A percentile compares a stretch with the other conserved stretches of the same genome.
phyloP scores from a whole-genome alignment of 2,329 filamentous ascomycete species.

The Parascedosporium putredinis region DNA sequence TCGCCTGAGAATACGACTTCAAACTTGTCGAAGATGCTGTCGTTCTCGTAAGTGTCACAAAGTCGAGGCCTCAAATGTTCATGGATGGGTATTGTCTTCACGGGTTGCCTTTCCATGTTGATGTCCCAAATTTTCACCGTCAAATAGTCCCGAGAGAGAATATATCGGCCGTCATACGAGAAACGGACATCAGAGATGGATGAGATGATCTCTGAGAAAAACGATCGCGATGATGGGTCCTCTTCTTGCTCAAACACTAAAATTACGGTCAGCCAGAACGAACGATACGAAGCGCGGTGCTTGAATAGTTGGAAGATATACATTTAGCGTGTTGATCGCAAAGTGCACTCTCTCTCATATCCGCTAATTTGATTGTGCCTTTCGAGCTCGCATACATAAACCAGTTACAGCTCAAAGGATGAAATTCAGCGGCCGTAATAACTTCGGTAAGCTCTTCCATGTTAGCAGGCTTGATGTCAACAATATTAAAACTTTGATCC shows the following conservation, averaged over 20 bases:
- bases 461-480: constrained; percentile 98
- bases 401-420: constrained; percentile 96
- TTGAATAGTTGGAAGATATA: constrained; percentile 28
- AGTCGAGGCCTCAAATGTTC: constrained; percentile 89
- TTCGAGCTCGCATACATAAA: constrained; percentile 99
- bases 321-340: constrained; percentile 94
- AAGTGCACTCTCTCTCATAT: constrained; percentile 94
- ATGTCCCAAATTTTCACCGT: constrained; percentile 99
- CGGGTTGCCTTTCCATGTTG: constrained; percentile 93
- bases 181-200: constrained; percentile 98
- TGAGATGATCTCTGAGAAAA: constrained; percentile 99
- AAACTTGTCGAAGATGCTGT: constrained; percentile 99
- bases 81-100: constrained; percentile 98
- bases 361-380: constrained; percentile 95
- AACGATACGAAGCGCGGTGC: not conserved
- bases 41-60: constrained; percentile 98
- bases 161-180: constrained; percentile 91
- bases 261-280: not conserved
- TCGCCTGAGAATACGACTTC: constrained; percentile 98
- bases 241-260: constrained; percentile 98
- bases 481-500: constrained; percentile 99
- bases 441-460: constrained; percentile 99
- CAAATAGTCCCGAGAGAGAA: constrained; percentile 92
- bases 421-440: constrained; percentile 96
- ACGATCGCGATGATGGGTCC: constrained; percentile 89